phyloP scores from a whole-genome alignment of 805 yeast genomes.

The Pichia deserticola region DNA sequence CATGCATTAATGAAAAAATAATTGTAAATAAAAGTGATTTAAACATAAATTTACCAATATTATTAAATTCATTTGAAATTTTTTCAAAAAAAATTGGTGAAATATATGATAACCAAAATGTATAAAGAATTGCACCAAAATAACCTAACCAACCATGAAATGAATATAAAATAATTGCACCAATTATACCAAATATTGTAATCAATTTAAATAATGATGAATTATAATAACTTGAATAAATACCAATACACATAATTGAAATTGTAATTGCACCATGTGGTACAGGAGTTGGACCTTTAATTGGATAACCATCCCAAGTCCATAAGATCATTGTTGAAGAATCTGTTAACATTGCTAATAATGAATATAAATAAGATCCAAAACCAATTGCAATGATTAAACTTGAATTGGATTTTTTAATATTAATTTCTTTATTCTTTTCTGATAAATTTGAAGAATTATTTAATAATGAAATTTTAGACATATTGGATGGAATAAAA shows the following conservation, averaged over 20 bases:
- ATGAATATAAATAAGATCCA: slow-evolving; percentile 66
- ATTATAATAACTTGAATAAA: slow-evolving; percentile 37
- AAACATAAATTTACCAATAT: slow-evolving; percentile 48
- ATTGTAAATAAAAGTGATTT: slow-evolving; percentile 43
- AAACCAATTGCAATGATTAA: slow-evolving; percentile 57
- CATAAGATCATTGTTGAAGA: slow-evolving; percentile 82
- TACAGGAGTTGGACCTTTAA: slow-evolving; percentile 80
- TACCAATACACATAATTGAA: slow-evolving; percentile 50
- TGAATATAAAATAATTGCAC: slow-evolving; percentile 42
- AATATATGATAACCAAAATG: slow-evolving; percentile 55
- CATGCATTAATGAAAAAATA: slow-evolving; percentile 67
- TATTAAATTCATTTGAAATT: slow-evolving; percentile 27
- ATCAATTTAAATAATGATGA: slow-evolving; percentile 11
- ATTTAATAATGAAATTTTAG: neutral
- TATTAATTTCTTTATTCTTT: neutral
- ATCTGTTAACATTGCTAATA: slow-evolving; percentile 73
- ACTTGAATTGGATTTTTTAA: slow-evolving; percentile 11
- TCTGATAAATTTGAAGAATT: neutral
- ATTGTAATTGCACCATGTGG: slow-evolving; percentile 73
- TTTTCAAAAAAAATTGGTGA: slow-evolving; percentile 55
- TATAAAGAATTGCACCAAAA: slow-evolving; percentile 58
- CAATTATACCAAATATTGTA: slow-evolving; percentile 36
- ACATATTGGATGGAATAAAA: slow-evolving; percentile 12
- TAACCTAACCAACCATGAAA: slow-evolving; percentile 67
- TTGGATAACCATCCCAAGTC: slow-evolving; percentile 95